Base-by-base conservation (phyloP, 108 stramenopile genomes). In the Nitzschia sp. region DNA sequence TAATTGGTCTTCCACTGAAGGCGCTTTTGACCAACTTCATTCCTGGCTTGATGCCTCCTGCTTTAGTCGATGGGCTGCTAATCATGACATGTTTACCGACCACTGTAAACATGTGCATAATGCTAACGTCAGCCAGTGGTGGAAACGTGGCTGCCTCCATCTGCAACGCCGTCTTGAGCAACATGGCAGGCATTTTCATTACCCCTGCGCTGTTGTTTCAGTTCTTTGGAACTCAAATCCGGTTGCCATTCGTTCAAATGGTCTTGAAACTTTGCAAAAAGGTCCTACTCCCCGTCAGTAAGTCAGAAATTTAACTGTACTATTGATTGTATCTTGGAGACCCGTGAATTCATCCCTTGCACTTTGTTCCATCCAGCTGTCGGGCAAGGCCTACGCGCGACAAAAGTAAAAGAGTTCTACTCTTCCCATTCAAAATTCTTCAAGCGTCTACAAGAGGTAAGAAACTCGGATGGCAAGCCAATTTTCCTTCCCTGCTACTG, bases 31-130 rank as follows among this genome's bases (percentile, higher is more conserved):
- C 61, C 21, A 26, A 22, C 3, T 22, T 67, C 29, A 16, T 76
- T 56, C 86, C 89, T 23, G 33, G 45, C 17, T 50, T 88, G 32
- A 50, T 94, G 26, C 84, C 91, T 31, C 30, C 72, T 23, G 72
- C 82, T 3, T 73, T 92, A 5, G 65, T 83, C n/a, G 89, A 90
- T 44, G 91, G 91, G 3, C 55, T 96, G 23, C 65, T 93, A 6
- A 86, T 90, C 30, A 32, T 90, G 72, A 85, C 86, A 22, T 92
- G 88, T 34, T 86, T 97, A 6, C 97, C 97, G 1, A 96, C 94
- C 0, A 97, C 97, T 3, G 86, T 97, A 25, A 97, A 96, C 74
- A 96, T 96, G 95, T 95, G 93, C 64, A 79, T 96, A 63, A 80
- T 93, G 53, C 70, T 97, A 23, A 94, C 97, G 1, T 73, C 89